phyloP scores from a whole-genome alignment of 2,329 filamentous ascomycete species.

The Metarhizium rileyi region DNA sequence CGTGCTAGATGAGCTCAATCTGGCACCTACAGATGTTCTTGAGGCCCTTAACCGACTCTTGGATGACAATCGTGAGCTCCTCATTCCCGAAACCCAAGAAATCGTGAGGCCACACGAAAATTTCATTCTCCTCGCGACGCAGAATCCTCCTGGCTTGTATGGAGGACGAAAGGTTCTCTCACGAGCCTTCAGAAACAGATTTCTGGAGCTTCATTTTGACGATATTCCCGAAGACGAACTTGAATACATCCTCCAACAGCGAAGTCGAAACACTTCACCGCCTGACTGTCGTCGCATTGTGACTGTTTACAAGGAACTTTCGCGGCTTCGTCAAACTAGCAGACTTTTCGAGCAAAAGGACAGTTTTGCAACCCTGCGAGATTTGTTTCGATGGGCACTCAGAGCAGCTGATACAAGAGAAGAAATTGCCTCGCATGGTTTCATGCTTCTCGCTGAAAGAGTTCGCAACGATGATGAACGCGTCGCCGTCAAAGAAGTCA shows the following conservation, averaged over 20 bases:
- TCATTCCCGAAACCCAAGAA: conserved; percentile 95
- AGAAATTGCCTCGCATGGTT: conserved; percentile 83
- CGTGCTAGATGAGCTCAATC: conserved; percentile 91
- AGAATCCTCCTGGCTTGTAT: conserved; percentile 92
- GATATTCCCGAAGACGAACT: conserved; percentile 95
- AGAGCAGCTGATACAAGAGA: conserved; percentile 77
- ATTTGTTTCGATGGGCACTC: conserved; percentile 91
- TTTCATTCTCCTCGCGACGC: conserved; percentile 96
- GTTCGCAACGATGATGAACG: conserved; percentile 88
- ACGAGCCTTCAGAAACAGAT: conserved; percentile 90
- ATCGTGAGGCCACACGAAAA: conserved; percentile 83
- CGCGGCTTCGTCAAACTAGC: conserved; percentile 78
- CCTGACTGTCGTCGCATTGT: conserved; percentile 90
- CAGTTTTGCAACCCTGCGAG: conserved; percentile 90
- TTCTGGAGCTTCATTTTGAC: conserved; percentile 93
- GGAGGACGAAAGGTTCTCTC: conserved; percentile 90
- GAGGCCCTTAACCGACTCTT: conserved; percentile 92
- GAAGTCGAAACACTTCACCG: conserved; percentile 77
- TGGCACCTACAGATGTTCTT: conserved; percentile 92
- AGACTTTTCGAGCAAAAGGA: conserved; percentile 94
- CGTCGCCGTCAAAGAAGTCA: conserved; percentile 71
- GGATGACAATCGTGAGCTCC: conserved; percentile 90
- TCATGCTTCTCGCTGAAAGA: conserved; percentile 90
- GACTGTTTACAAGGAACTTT: conserved; percentile 86
- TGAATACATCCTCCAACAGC: conserved; percentile 79